phyloP scores from a whole-genome alignment of 441 rosid genomes.

The Kokia cookei region DNA sequence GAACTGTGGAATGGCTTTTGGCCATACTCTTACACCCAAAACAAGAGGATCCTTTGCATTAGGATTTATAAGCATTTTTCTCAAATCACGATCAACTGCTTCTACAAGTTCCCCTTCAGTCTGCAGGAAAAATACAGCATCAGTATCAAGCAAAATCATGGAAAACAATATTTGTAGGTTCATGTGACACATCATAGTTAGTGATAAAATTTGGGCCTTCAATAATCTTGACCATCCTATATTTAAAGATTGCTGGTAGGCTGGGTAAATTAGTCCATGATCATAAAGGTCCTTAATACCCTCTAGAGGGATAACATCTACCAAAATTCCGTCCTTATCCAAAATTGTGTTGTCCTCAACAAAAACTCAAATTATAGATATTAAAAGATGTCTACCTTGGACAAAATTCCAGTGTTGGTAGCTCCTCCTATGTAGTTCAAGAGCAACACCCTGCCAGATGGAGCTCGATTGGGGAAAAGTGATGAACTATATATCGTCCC shows the following conservation, averaged over 20 bases:
- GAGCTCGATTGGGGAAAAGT: constrained; percentile 83
- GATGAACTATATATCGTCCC: constrained; percentile 85
- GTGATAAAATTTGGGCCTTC: neutral
- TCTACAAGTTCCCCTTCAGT: constrained; percentile 60
- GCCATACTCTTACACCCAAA: constrained; percentile 76
- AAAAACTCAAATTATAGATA: neutral
- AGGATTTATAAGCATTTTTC: constrained; percentile 80
- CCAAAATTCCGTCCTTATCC: neutral
- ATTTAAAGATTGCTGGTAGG: neutral
- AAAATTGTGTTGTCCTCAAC: neutral
- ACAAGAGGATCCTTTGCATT: constrained; percentile 57
- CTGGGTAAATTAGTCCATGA: neutral
- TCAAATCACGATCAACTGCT: constrained; percentile 75
- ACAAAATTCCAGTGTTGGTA: constrained; percentile 60
- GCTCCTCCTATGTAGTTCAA: constrained; percentile 84
- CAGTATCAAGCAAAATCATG: neutral
- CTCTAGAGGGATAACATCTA: neutral
- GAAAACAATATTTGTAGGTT: neutral
- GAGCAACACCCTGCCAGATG: constrained; percentile 67
- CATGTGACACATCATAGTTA: neutral
- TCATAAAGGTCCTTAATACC: neutral
- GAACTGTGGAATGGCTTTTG: constrained; percentile 87
- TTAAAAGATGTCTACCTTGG: constrained; percentile 45
- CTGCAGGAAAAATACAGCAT: constrained; percentile 26
- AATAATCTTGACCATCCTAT: neutral